Conservation (phyloP, 2,329 filamentous ascomycete genomes). For the Blumeria graminis region DNA sequence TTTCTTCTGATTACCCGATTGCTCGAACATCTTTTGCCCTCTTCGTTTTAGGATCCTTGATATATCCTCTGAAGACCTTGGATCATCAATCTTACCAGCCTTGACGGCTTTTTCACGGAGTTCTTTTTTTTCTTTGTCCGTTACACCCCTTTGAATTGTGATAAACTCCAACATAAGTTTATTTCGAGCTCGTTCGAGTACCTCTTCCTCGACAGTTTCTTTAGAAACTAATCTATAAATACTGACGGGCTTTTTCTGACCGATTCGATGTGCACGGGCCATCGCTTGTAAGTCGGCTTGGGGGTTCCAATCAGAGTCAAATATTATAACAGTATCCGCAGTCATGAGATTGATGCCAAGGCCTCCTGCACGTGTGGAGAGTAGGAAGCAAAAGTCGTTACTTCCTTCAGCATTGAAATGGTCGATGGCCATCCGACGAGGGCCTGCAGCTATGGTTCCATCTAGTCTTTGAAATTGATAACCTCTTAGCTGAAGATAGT, state of each 20-base stretch:
- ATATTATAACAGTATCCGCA: conserved; percentile 89
- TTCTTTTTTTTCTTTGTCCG: conserved; percentile 72
- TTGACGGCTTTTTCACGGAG: conserved; percentile 52
- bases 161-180: conserved; percentile 95
- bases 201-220: conserved; percentile 94
- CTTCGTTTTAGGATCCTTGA: conserved; percentile 90
- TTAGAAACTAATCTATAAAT: conserved; percentile 94
- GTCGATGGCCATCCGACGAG: conserved; percentile 82
- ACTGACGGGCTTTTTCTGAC: conserved; percentile 85
- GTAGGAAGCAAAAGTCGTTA: conserved; percentile 83
- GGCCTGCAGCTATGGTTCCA: conserved; percentile 73
- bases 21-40: conserved; percentile 98
- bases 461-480: conserved; percentile 90
- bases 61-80: conserved; percentile 81
- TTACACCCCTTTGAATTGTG: conserved; percentile 90
- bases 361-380: conserved; percentile 87
- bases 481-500: conserved; percentile 81
- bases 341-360: conserved; percentile 99
- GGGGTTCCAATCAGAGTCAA: conserved; percentile 97
- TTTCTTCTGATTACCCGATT: conserved; percentile 87
- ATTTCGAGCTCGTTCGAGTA: conserved; percentile 84
- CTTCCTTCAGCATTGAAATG: conserved; percentile 96
- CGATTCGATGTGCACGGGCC: conserved; percentile 93
- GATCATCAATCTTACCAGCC: conserved; percentile 55
- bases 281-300: conserved; percentile 96